A percentile compares a stretch with the other conserved stretches of the same genome.
Evolutionary conservation across 2,329 filamentous ascomycete species (phyloP).

Genomic region (Pseudogymnoascus sp.): DNA sequence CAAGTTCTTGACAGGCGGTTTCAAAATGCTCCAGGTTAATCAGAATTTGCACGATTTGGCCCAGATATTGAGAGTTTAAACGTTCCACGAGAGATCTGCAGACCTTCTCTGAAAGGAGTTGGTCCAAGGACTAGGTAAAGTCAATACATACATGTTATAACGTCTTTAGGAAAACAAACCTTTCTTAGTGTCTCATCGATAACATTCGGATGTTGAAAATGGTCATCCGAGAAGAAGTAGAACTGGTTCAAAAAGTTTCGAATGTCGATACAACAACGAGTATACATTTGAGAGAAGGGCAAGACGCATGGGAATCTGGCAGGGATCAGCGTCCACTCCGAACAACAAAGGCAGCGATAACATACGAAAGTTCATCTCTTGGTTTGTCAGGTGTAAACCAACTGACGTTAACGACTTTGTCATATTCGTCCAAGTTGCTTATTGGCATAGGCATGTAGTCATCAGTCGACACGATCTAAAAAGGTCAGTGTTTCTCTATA

Average conservation of each 20-base stretch:
- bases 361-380: conserved; percentile 65
- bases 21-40: conserved; percentile 98
- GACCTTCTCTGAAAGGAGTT: conserved; percentile 86
- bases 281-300: conserved; percentile 98
- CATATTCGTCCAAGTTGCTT: conserved; percentile 80
- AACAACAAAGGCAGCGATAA: conserved; percentile 14
- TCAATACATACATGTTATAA: not conserved
- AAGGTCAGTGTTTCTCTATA: conserved; percentile 12
- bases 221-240: conserved; percentile 93
- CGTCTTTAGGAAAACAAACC: conserved; percentile 34
- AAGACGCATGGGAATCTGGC: conserved; percentile 83
- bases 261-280: conserved; percentile 95
- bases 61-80: conserved; percentile 84
- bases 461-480: conserved; percentile 70
- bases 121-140: conserved; percentile 65
- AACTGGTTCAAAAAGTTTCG: conserved; percentile 97
- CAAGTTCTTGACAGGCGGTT: conserved; percentile 80
- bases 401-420: conserved; percentile 90
- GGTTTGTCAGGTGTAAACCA: conserved; percentile 87
- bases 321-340: not conserved
- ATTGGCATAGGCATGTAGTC: conserved; percentile 99
- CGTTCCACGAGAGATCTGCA: conserved; percentile 84
- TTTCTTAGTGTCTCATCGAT: conserved; percentile 87
- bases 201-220: conserved; percentile 81
- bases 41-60: conserved; percentile 95